Conservation (phyloP, 1,284 basidiomycete genomes). For the Agaricales sp. region DNA sequence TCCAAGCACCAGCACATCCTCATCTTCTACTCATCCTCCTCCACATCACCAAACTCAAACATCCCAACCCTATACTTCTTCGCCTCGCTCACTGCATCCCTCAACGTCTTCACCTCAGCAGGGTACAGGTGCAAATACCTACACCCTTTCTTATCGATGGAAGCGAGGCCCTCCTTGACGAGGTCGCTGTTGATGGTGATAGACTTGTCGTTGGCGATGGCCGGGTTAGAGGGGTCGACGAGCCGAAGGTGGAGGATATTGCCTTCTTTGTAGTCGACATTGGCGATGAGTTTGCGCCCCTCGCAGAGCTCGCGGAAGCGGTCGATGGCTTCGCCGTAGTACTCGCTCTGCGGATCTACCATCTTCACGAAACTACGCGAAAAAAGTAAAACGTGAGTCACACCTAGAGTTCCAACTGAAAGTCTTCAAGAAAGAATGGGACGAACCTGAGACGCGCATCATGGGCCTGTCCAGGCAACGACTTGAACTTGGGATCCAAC, state of each 20-base stretch:
- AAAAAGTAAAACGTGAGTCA: background rate
- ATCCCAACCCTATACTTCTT: conserved; percentile 74
- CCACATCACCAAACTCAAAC: conserved; percentile 83
- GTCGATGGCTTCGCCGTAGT: conserved; percentile 74
- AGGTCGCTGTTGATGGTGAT: conserved; percentile 80
- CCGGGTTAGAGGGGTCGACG: conserved; percentile 74
- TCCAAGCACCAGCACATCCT: no score
- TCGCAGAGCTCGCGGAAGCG: conserved; percentile 80
- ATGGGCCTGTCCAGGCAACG: conserved; percentile 76
- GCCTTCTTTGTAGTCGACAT: conserved; percentile 80
- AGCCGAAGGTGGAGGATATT: conserved; percentile 73
- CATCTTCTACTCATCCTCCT: conserved; percentile 60
- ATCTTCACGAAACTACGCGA: conserved; percentile 73
- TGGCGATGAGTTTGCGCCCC: conserved; percentile 84
- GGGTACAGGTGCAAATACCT: conserved; percentile 68
- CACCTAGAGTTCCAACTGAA: no score
- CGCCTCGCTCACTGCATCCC: conserved; percentile 51
- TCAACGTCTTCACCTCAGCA: conserved; percentile 55
- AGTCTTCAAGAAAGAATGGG: conserved; percentile 1
- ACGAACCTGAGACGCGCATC: conserved; percentile 68
- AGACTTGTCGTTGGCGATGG: conserved; percentile 53
- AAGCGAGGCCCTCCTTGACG: conserved; percentile 69
- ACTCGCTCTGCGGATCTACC: conserved; percentile 70
- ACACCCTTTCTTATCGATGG: conserved; percentile 70
- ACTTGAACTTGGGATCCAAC: conserved; percentile 78